Conservation (phyloP, 75 land plant genomes). For the Pseudotsuga menziesii region DNA sequence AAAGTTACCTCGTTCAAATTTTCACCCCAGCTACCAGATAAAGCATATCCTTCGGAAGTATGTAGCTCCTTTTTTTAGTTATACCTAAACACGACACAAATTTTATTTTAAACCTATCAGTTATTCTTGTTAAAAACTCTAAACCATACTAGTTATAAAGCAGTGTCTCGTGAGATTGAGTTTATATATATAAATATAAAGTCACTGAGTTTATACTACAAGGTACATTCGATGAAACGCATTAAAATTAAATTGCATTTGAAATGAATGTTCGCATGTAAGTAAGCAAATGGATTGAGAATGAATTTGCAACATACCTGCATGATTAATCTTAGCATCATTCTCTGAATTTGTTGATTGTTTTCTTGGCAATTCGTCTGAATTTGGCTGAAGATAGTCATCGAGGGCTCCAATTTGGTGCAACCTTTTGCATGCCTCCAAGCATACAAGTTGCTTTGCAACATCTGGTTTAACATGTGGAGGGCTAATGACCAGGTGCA, state of each 20-base stretch:
- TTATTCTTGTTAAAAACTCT: too few relatives aligned
- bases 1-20: conserved; percentile 19
- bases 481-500: conserved; percentile 66
- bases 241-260: too few relatives aligned
- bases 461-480: conserved; percentile 15
- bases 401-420: conserved; percentile 68
- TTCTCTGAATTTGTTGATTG: too few relatives aligned
- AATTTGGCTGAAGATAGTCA: conserved; percentile 59
- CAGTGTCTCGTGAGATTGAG: too few relatives aligned
- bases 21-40: conserved; percentile 68
- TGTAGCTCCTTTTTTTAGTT: conserved; percentile 86
- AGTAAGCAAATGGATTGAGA: too few relatives aligned
- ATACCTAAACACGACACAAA: conserved; percentile 42
- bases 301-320: conserved; percentile 24
- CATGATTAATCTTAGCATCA: conserved; percentile 14
- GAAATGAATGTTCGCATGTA: too few relatives aligned
- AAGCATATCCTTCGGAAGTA: conserved; percentile 30
- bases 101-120: too few relatives aligned
- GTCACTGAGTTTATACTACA: too few relatives aligned
- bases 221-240: too few relatives aligned
- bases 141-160: too few relatives aligned
- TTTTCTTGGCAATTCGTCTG: conserved; percentile 20
- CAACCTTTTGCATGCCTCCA: conserved; percentile 82
- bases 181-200: too few relatives aligned
- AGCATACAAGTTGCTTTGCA: conserved; percentile 75